Evolutionary conservation across 2,329 filamentous ascomycete genomes (phyloP), one percentile per base, ranked within the genome.

Genomic region (Colletotrichum cuscutae): DNA sequence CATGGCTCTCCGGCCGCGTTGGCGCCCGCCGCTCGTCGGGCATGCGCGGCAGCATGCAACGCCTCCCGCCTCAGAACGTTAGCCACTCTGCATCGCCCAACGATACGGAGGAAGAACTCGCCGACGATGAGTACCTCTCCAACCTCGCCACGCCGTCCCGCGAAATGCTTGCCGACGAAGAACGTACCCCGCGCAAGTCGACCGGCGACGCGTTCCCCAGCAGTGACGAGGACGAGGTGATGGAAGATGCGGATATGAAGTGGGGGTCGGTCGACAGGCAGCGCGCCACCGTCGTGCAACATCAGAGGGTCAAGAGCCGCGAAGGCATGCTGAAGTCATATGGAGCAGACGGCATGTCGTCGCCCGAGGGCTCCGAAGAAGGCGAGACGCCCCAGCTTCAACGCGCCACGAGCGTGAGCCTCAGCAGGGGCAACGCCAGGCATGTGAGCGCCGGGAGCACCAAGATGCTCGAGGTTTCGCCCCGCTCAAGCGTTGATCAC

Each of bases 1-100:
- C 95, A 0, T 99, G 97, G 97, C 91, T 99, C 57, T 97, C 95
- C 4, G 95, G 96, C 19, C 91, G 92, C 69, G 82, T 86, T 62
- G 88, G 86, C 76, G 86, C 85, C 78, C 82, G 86, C 75, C 81
- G 83, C 35, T 86, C 86, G 75, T 79, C 86, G 68, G 80, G 86
- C 79, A 81, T 90, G 79, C 78, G 86, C 37, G 82, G 81, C 73
- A 85, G 81, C 77, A 80, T 81, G 56, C 75, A 77, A 37, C 78
- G 80, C 78, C 53, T 81, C 78, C 60, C 79, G 77, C 30, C 79
- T 76, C 37, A 61, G 15, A 60, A 57, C 37, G 32, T 11, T 26
- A 69, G 73, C 60, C 58, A 77, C 22, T 77, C 81, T 26, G 84
- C 84, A 1, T 81, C 80, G 3, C 78, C 78, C n/a, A 80, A 81